A percentile compares a stretch with the other conserved stretches of the same genome.
Evolutionary conservation across 306 rosid species (phyloP).

Genomic region (Senna siamea): DNA sequence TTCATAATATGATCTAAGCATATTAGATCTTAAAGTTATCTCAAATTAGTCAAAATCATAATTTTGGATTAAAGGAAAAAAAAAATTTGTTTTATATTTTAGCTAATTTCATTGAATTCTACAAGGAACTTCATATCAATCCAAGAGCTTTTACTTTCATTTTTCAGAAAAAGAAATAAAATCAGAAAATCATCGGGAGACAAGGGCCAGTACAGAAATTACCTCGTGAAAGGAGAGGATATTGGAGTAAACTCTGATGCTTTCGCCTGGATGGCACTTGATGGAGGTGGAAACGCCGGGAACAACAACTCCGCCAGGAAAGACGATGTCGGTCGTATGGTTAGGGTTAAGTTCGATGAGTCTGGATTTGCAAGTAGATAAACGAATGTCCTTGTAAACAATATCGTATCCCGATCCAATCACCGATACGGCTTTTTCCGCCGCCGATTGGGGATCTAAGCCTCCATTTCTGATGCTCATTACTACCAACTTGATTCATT

Average conservation of each 20-base stretch:
- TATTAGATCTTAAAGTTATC: too few relatives aligned
- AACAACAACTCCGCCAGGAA: conserved; percentile 61
- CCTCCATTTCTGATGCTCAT: conserved; percentile 32
- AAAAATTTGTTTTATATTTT: too few relatives aligned
- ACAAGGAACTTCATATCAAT: too few relatives aligned
- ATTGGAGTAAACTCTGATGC: conserved; percentile 57
- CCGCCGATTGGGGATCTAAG: conserved; percentile 53
- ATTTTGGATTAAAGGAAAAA: too few relatives aligned
- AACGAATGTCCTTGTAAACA: conserved; percentile 51
- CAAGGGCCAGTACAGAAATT: background rate
- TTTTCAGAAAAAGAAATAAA: too few relatives aligned
- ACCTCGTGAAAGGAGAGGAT: conserved; percentile 68
- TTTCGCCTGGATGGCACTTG: conserved; percentile 74
- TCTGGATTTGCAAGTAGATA: conserved; percentile 51
- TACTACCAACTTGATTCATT: background rate
- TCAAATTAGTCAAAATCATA: too few relatives aligned
- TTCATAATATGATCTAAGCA: too few relatives aligned
- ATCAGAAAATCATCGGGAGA: too few relatives aligned
- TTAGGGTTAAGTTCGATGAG: conserved; percentile 50
- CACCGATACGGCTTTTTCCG: conserved; percentile 55
- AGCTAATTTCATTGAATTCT: too few relatives aligned
- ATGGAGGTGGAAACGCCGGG: conserved; percentile 53
- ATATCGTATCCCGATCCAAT: conserved; percentile 75
- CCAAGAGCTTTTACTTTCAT: too few relatives aligned
- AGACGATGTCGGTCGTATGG: conserved; percentile 47